Base-by-base conservation (phyloP, 306 rosid genomes). In the Quercus suber region DNA sequence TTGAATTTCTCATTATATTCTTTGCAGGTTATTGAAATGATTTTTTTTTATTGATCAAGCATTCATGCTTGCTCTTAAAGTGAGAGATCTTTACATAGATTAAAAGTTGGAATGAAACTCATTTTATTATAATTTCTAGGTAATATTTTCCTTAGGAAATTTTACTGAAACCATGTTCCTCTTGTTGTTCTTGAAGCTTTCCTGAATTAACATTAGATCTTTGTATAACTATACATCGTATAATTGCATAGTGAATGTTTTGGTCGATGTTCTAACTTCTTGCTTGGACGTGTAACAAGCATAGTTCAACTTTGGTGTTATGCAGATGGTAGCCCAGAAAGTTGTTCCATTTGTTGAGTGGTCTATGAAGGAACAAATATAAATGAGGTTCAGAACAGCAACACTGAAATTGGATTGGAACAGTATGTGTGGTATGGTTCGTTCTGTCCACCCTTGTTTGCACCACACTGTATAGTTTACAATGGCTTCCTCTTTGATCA, bases 351-450 rank as follows among this genome's bases (percentile, higher is more conserved):
- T 75, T 9, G 57, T 78, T 71, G 64, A 73, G 52, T 73, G 77
- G 58, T 59, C 69, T 58, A 58, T 41, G 77, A 76, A 53, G 76
- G 77, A 73, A 80, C 41, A 69, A 52, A 55, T 63, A 43, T 77
- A 60, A 53, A 55, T 68, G 70, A 28, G 56, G 15, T 71, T 58
- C 65, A 23, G 58, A 6, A 17, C 6, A 64, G 72, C 27, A 79
- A 57, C 65, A 31, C 57, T 33, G 21, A 73, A 35, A 27, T 35
- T 25, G 59, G 69, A 78, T 76, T 55, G 41, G 67, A 79, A 69
- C 77, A 45, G 21, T 27, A 43, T 67, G 53, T 15, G 72, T 20
- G 73, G 86, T 81, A 76, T 83, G 82, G 70, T 81, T 28, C 43
- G 55, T 15, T 80, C 52, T 75, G 55, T 71, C 80, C 59, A 53